Conservation (phyloP, 169 alveolate species). For the Plasmodium inui region DNA sequence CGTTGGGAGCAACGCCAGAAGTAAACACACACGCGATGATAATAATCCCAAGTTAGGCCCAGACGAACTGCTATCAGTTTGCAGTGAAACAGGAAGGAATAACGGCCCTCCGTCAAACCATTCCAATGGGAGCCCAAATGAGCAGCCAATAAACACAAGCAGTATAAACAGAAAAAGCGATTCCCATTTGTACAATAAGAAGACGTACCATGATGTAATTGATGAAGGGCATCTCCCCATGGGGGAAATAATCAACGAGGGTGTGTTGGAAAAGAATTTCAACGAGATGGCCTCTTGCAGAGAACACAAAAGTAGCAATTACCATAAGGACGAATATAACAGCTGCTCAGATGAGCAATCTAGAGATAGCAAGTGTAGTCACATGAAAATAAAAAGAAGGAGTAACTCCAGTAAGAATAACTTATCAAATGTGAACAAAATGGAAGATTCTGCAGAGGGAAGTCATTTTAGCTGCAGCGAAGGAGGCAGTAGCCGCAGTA, state of each 20-base stretch:
- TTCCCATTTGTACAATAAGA: not conserved
- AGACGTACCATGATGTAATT: slow-evolving; percentile 30
- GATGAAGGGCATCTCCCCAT: slow-evolving; percentile 20
- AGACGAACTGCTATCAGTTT: not conserved
- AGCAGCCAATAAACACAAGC: not conserved
- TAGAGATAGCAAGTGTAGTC: slow-evolving; percentile 25
- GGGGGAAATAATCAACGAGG: not conserved
- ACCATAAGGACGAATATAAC: slow-evolving; percentile 29
- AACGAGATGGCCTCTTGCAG: not conserved
- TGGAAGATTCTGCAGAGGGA: not conserved
- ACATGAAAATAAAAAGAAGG: slow-evolving; percentile 20
- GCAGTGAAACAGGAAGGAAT: not conserved
- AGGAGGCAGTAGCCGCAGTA: not conserved
- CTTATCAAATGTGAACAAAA: not conserved
- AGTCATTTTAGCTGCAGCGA: not conserved
- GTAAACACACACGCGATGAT: not conserved
- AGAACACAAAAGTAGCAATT: not conserved
- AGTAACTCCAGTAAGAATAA: not conserved
- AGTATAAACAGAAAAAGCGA: not conserved
- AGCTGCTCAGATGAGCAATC: slow-evolving; percentile 13
- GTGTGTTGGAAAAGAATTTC: not conserved
- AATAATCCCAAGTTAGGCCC: not conserved
- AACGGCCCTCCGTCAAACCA: not conserved
- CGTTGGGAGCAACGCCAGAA: not conserved
- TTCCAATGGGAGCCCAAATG: slow-evolving; percentile 8